phyloP scores from a whole-genome alignment of 768 basidiomycete species.

The Tephrocybe sp. region DNA sequence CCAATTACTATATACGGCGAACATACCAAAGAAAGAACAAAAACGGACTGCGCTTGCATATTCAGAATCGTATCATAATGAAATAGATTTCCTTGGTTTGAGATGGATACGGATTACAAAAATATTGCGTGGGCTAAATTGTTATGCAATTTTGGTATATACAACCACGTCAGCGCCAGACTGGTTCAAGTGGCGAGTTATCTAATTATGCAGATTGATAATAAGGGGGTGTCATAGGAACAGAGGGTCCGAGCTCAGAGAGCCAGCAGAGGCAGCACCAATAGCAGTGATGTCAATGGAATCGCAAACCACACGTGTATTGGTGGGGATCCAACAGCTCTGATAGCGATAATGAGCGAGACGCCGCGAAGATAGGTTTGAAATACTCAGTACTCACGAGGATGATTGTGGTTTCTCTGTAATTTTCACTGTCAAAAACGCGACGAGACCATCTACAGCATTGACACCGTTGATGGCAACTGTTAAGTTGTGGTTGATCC shows the following conservation, averaged over 20 bases:
- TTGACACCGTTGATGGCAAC: slow-evolving; percentile 53
- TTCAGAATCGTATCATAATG: not conserved
- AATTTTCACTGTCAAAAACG: slow-evolving; percentile 72
- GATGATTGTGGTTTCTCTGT: slow-evolving; percentile 28
- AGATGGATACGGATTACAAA: not conserved
- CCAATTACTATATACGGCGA: no score
- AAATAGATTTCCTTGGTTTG: not conserved
- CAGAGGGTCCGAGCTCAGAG: not conserved
- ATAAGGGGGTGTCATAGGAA: not conserved
- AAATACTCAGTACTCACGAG: slow-evolving; percentile 32
- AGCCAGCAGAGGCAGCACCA: slow-evolving; percentile 5
- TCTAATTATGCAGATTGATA: slow-evolving; percentile 3
- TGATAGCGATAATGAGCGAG: not conserved
- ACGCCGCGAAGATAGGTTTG: not conserved
- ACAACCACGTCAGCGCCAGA: not conserved
- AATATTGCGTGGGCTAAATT: no score
- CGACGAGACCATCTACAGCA: slow-evolving; percentile 81
- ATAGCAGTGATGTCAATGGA: slow-evolving; percentile 1
- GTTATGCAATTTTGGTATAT: not conserved
- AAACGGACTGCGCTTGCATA: not conserved
- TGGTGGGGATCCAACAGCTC: not conserved
- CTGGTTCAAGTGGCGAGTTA: not conserved
- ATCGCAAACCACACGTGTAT: not conserved
- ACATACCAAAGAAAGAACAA: not conserved
- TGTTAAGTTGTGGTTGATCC: slow-evolving; percentile 62